Percentiles rank a stretch among this genome's conserved stretches.
Evolutionary conservation across 1,284 basidiomycete species (phyloP).

Genomic region (Porogramme epimiltina): DNA sequence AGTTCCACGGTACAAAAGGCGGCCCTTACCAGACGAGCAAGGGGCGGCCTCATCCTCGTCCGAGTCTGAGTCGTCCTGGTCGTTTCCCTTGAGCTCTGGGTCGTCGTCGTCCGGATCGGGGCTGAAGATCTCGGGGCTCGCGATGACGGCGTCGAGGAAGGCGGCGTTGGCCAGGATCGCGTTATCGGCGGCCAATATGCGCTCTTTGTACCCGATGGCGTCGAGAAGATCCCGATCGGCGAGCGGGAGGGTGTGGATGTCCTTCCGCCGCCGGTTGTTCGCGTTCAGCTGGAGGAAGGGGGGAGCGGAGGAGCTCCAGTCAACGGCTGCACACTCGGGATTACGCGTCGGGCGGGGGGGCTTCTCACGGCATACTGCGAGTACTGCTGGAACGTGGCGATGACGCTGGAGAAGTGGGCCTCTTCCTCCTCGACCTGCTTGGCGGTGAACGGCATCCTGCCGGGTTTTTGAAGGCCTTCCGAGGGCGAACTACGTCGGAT

Average conservation of each 20-base stretch:
- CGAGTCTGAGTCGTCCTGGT: background rate
- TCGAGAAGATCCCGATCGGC: slow-evolving; percentile 65
- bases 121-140: slow-evolving; percentile 75
- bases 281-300: slow-evolving; percentile 58
- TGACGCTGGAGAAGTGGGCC: slow-evolving; percentile 66
- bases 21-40: too few relatives aligned
- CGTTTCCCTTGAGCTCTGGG: background rate
- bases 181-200: slow-evolving; percentile 65
- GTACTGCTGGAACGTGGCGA: slow-evolving; percentile 69
- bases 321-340: too few relatives aligned
- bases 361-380: slow-evolving; percentile 61
- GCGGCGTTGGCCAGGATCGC: slow-evolving; percentile 72
- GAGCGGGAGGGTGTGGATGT: slow-evolving; percentile 61
- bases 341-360: background rate
- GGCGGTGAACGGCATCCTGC: slow-evolving; percentile 29
- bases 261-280: slow-evolving; percentile 76
- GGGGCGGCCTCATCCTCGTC: background rate
- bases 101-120: slow-evolving; percentile 40
- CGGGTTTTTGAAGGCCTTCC: background rate
- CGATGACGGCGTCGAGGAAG: slow-evolving; percentile 67
- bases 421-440: slow-evolving; percentile 50
- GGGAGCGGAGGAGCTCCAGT: background rate
- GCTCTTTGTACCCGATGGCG: slow-evolving; percentile 64
- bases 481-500: background rate
- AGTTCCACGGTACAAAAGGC: too few relatives aligned